Percentiles rank a stretch among this genome's conserved stretches.
Evolutionary conservation across 2,329 filamentous ascomycete species (phyloP).

Genomic region (Arthrinium puccinioides): DNA sequence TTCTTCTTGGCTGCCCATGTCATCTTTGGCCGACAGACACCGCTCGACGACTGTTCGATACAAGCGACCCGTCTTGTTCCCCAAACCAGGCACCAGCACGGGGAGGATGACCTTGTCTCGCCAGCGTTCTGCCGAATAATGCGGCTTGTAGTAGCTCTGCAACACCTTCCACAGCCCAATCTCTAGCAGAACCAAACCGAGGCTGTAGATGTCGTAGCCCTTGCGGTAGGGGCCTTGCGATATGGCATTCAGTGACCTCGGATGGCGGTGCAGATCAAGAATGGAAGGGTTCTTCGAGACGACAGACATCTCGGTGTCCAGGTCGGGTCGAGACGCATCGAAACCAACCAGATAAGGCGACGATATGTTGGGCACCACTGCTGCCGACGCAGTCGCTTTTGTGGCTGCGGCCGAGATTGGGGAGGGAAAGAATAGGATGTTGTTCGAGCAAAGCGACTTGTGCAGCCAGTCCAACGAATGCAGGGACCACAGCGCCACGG

Average conservation of each 20-base stretch:
- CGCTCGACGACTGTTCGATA: slow-evolving; percentile 34
- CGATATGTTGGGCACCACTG: slow-evolving; percentile 31
- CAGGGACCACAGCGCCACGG: slow-evolving; percentile 39
- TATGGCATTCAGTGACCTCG: slow-evolving; percentile 28
- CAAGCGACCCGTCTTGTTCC: slow-evolving; percentile 30
- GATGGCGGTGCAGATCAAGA: slow-evolving; percentile 39
- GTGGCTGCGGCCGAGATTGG: slow-evolving; percentile 21
- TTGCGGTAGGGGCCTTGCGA: slow-evolving; percentile 29
- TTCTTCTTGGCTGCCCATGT: slow-evolving; percentile 28
- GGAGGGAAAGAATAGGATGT: slow-evolving; percentile 36
- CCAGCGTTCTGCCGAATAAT: slow-evolving; percentile 34
- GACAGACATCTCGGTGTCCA: slow-evolving; percentile 27
- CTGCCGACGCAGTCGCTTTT: slow-evolving; percentile 12
- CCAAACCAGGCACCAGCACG: slow-evolving; percentile 31
- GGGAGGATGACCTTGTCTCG: slow-evolving; percentile 33
- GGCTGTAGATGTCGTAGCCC: slow-evolving; percentile 35
- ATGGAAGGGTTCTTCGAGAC: slow-evolving; percentile 33
- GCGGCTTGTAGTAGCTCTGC: slow-evolving; percentile 30
- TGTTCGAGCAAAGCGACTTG: slow-evolving; percentile 32
- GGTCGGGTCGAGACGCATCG: slow-evolving; percentile 29
- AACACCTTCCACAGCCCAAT: slow-evolving; percentile 41
- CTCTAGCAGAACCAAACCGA: slow-evolving; percentile 43
- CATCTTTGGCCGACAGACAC: slow-evolving; percentile 29
- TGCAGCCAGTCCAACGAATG: slow-evolving; percentile 48
- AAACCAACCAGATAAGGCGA: slow-evolving; percentile 31